Conservation (phyloP, 495 filamentous ascomycete genomes). For the Alectoria sarmentosa region DNA sequence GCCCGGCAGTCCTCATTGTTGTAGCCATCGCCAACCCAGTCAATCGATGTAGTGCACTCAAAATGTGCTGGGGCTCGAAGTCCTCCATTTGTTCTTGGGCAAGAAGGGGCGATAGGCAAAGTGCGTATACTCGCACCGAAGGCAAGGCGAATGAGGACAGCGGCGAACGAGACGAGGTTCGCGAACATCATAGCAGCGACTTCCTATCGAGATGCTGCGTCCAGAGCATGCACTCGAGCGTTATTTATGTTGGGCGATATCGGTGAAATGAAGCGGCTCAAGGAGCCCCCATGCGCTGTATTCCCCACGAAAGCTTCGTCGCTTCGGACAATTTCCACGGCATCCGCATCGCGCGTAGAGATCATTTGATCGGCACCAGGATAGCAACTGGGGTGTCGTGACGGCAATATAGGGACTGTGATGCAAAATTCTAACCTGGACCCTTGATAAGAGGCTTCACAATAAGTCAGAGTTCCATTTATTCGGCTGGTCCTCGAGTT, state of each 20-base stretch:
- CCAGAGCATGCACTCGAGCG: background rate
- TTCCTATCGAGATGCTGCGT: background rate
- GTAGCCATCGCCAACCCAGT: conserved; percentile 9
- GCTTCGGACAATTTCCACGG: conserved; percentile 2
- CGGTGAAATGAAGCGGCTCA: background rate
- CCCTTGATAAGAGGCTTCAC: background rate
- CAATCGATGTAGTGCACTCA: conserved; percentile 1
- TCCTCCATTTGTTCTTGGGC: background rate
- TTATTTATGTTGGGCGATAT: background rate
- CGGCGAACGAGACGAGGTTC: background rate
- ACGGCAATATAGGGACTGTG: background rate
- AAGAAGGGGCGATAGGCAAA: background rate
- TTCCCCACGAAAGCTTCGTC: background rate
- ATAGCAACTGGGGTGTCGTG: background rate
- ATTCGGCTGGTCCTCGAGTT: background rate
- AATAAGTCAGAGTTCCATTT: background rate
- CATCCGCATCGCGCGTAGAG: background rate
- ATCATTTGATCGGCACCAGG: conserved; percentile 6
- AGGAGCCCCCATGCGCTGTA: background rate
- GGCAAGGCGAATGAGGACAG: background rate
- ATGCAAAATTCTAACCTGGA: background rate
- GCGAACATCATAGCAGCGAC: background rate
- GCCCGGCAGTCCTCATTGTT: conserved; percentile 11
- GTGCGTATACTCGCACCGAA: background rate
- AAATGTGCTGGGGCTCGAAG: background rate